A percentile compares a stretch with the other conserved stretches of the same genome.
phyloP scores from a whole-genome alignment of 495 filamentous ascomycete species.

The Aspergillus cristatus region DNA sequence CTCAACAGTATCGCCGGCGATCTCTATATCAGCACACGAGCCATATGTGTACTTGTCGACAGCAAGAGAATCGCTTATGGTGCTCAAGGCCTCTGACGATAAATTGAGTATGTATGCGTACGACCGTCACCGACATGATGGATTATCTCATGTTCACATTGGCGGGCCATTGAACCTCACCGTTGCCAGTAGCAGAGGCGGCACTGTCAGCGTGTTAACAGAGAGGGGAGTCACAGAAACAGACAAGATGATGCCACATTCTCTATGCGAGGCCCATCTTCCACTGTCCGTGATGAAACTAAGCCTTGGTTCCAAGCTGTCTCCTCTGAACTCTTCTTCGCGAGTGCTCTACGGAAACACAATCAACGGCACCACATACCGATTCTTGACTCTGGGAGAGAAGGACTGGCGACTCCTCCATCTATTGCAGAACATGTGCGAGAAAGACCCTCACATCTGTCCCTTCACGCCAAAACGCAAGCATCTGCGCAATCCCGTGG shows the following conservation, averaged over 20 bases:
- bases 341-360: conserved; percentile 45
- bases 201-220: conserved; percentile 24
- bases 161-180: conserved; percentile 20
- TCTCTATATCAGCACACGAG: conserved; percentile 32
- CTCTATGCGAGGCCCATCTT: conserved; percentile 23
- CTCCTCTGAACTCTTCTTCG: conserved; percentile 7
- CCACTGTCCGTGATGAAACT: conserved; percentile 27
- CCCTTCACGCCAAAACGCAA: conserved; percentile 24
- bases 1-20: conserved; percentile 29
- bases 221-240: conserved; percentile 12
- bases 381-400: conserved; percentile 47
- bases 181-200: conserved; percentile 25
- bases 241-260: conserved; percentile 16
- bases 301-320: conserved; percentile 7
- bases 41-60: conserved; percentile 37
- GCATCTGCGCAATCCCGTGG: conserved; percentile 16
- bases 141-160: conserved; percentile 30
- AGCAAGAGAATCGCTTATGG: conserved; percentile 28
- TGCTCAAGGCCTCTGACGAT: conserved; percentile 27
- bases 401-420: conserved; percentile 51
- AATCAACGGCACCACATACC: conserved; percentile 55
- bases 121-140: conserved; percentile 25
- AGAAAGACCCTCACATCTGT: conserved; percentile 27
- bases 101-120: conserved; percentile 22
- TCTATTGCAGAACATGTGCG: conserved; percentile 53